Conservation (phyloP, 1,284 basidiomycete species). For the Irpex sp. region DNA sequence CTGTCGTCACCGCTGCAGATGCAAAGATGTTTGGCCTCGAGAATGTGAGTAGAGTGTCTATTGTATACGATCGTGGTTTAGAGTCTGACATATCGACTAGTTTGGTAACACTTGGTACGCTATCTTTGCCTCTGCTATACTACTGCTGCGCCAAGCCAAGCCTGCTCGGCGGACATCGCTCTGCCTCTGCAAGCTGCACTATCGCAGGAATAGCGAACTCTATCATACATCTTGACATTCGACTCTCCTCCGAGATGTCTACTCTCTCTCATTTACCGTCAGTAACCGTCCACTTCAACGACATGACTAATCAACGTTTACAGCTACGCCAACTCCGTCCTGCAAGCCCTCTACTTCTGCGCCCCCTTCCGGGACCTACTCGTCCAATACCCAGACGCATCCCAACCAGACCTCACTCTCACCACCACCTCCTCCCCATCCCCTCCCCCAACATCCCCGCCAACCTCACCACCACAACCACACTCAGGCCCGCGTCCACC, state of each 20-base stretch:
- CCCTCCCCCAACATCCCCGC: constrained; percentile 57
- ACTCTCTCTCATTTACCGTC: background rate
- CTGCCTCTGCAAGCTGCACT: background rate
- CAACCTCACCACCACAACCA: constrained; percentile 51
- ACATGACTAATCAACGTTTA: constrained; percentile 7
- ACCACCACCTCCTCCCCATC: constrained; percentile 36
- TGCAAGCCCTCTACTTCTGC: constrained; percentile 93
- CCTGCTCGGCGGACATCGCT: background rate
- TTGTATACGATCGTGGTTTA: background rate
- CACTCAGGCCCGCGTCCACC: too few relatives aligned
- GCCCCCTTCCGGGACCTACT: constrained; percentile 79
- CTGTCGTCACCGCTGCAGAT: constrained; percentile 50
- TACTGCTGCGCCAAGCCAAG: background rate
- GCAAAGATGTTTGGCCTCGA: constrained; percentile 87
- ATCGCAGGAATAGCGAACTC: background rate
- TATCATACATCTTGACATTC: background rate
- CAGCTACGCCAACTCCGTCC: constrained; percentile 96
- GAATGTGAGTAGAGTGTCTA: constrained; percentile 65
- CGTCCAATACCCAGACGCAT: constrained; percentile 51
- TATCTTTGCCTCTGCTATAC: constrained; percentile 2
- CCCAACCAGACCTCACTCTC: constrained; percentile 28
- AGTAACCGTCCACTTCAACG: background rate
- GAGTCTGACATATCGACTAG: constrained; percentile 30
- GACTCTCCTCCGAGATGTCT: background rate
- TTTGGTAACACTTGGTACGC: constrained; percentile 82